Conservation (phyloP, 495 filamentous ascomycete genomes). For the Aspergillus indologenus region DNA sequence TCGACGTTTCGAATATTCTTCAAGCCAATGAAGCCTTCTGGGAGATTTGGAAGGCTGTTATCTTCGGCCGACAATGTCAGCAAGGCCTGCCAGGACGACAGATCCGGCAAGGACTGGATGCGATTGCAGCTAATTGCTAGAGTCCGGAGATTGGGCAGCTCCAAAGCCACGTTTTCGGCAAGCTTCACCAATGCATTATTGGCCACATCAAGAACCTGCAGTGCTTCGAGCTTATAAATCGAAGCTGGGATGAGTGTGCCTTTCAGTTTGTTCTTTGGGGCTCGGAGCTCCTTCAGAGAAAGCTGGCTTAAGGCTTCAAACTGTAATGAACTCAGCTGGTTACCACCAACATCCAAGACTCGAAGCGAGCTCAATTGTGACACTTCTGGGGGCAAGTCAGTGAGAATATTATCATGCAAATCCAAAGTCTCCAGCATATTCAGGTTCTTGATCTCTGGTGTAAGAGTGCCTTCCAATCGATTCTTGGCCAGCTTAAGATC, state of each 20-base stretch:
- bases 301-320: constrained; percentile 62
- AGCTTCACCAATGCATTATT: constrained; percentile 66
- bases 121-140: constrained; percentile 75
- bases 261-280: constrained; percentile 73
- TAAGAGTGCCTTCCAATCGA: constrained; percentile 61
- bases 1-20: constrained; percentile 68
- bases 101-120: constrained; percentile 64
- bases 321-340: constrained; percentile 66
- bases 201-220: constrained; percentile 74
- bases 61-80: constrained; percentile 71
- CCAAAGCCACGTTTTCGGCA: constrained; percentile 47
- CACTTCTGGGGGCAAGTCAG: constrained; percentile 68
- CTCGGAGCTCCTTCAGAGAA: constrained; percentile 69
- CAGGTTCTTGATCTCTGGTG: constrained; percentile 55
- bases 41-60: constrained; percentile 72
- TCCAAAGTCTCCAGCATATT: constrained; percentile 73
- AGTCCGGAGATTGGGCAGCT: constrained; percentile 69
- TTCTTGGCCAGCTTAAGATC: constrained; percentile 86
- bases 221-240: constrained; percentile 52
- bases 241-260: constrained; percentile 65
- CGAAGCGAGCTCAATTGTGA: constrained; percentile 62
- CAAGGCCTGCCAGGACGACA: constrained; percentile 69
- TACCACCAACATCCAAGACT: constrained; percentile 73
- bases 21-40: constrained; percentile 67
- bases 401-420: constrained; percentile 74